Conservation (phyloP, 768 basidiomycete species). For the Pleurotus salmoneostramineus region DNA sequence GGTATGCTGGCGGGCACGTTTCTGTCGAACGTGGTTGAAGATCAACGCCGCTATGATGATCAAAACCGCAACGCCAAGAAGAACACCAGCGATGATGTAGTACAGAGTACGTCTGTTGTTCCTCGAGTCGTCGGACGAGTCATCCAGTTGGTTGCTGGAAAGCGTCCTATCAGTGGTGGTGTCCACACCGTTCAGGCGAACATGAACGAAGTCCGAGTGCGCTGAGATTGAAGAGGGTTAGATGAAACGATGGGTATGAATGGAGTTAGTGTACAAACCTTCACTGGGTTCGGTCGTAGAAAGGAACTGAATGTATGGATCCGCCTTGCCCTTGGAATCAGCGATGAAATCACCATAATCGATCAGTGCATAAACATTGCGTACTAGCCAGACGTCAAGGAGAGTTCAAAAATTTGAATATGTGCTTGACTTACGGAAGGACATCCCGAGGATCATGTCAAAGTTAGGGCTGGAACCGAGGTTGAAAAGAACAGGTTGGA, state of each 20-base stretch:
- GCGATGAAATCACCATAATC: constrained; percentile 12
- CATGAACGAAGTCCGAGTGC: constrained; percentile 1
- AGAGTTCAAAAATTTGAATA: background rate
- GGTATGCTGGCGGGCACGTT: background rate
- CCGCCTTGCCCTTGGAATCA: constrained; percentile 5
- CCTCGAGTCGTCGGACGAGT: background rate
- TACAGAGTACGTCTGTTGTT: background rate
- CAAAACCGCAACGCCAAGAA: constrained; percentile 1
- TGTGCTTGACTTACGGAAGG: constrained; percentile 9
- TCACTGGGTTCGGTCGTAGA: constrained; percentile 5
- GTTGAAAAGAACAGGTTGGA: constrained; percentile 62
- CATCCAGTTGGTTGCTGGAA: background rate
- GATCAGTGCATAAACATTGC: constrained; percentile 10
- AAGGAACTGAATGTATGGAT: constrained; percentile 11
- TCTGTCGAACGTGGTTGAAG: background rate
- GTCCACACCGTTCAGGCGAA: background rate
- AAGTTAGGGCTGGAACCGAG: constrained; percentile 28
- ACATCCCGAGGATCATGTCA: constrained; percentile 11
- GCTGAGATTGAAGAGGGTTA: background rate
- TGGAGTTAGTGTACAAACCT: background rate
- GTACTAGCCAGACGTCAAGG: constrained; percentile 8
- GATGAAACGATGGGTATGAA: background rate
- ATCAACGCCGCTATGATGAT: background rate
- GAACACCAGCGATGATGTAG: constrained; percentile 2
- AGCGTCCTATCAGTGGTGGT: constrained; percentile 1